Evolutionary conservation across 1,139 yeast species (phyloP), one percentile per base, ranked within the genome.

Genomic region (Blastobotrys aristatus): DNA sequence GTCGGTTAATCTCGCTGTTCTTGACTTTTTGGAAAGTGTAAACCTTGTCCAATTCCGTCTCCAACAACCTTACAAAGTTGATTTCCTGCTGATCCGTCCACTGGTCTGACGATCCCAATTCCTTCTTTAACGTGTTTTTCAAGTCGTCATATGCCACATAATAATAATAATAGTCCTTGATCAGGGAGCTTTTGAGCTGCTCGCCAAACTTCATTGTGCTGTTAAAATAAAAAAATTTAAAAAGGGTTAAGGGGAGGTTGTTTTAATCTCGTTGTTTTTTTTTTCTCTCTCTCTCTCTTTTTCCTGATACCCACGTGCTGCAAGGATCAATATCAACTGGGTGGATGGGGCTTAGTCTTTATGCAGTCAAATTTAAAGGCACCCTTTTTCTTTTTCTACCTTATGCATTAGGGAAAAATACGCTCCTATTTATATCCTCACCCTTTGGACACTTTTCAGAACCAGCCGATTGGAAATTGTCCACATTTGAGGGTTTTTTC

Each of bases 71-170:
- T 46, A 90, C 76, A 61, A 90, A 90, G 40, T 80, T 79, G 60
- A 89, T 95, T 65, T 90, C 97, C 50, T 83, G 71, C 43, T 77
- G 77, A 55, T 84, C 80, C 47, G 79, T 73, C 97, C 97, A 90
- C 31, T 40, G 39, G 40, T 64, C 59, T 47, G 75, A 74, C 8
- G 34, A 16, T 53, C 79, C 77, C 53, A 86, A 70, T 16, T 83
- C 83, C 58, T 79, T 79, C 60, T 87, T 85, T 60, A 90, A 68
- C 54, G 80, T 84, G 58, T 83, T 80, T 67, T 90, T 90, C 64
- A 90, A 75, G 64, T 88, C 96, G 69, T 89, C 96, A 60, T 90
- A 90, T 44, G 89, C 76, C 57, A 90, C 84, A 65, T 90, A 90
- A 69, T 90, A 90, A 72, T 84, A 89, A 57, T 85, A 80, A 69